Percentiles rank a stretch among this genome's conserved stretches.
These are phyloP conservation scores for Hippophae tibetana DNA, from an alignment of 306 rosid species.

Conservation along the genomic window DNA sequence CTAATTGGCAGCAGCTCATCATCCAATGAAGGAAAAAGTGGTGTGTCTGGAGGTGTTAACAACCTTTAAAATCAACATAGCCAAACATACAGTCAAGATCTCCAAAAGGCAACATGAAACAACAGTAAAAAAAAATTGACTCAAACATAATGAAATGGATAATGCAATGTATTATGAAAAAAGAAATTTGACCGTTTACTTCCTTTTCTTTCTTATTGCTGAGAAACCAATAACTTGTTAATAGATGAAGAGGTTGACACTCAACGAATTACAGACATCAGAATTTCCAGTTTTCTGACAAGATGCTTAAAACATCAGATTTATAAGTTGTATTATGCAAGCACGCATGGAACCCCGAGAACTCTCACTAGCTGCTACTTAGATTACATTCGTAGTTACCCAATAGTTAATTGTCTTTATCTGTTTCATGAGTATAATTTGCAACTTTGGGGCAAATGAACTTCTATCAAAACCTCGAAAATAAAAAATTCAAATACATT, in stretches of 20 bases:
- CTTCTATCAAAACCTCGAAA: neutral
- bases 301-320: neutral
- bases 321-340: neutral
- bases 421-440: slow-evolving; percentile 2
- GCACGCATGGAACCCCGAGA: neutral
- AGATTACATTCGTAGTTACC: neutral
- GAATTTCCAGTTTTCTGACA: neutral
- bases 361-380: neutral
- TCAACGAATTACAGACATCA: neutral
- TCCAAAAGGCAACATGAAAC: slow-evolving; percentile 2
- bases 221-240: too few species aligned
- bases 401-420: slow-evolving; percentile 3
- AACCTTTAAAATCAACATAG: slow-evolving; percentile 42
- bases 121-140: neutral
- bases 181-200: neutral
- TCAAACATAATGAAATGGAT: neutral
- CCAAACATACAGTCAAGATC: slow-evolving; percentile 3
- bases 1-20: slow-evolving; percentile 39
- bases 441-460: slow-evolving; percentile 11
- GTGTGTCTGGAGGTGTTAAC: slow-evolving; percentile 80
- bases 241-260: neutral
- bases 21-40: slow-evolving; percentile 75
- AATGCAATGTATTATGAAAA: neutral
- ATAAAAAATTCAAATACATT: neutral
- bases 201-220: neutral